A percentile compares a stretch with the other conserved stretches of the same genome.
Conservation (phyloP, 305 asterid genomes). For the Salvia sclarea region DNA sequence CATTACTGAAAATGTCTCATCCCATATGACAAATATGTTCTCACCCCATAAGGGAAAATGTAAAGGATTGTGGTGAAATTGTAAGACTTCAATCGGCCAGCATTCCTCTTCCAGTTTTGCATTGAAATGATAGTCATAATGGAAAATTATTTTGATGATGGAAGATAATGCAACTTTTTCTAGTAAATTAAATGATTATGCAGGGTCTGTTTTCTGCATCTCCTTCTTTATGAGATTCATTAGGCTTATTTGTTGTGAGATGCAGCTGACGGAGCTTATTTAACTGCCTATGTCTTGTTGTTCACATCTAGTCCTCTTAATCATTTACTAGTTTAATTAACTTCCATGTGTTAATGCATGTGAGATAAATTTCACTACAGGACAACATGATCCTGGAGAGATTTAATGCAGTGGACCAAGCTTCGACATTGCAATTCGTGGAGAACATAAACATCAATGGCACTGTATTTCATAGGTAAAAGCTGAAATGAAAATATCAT, state of each 20-base stretch:
- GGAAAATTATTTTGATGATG: neutral
- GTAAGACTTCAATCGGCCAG: neutral
- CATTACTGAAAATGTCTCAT: neutral
- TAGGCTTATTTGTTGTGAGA: neutral
- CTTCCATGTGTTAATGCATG: constrained; percentile 17
- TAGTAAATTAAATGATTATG: neutral
- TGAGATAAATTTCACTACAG: constrained; percentile 35
- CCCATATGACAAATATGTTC: constrained; percentile 3
- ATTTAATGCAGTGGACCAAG: constrained; percentile 65
- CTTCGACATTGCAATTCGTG: constrained; percentile 63
- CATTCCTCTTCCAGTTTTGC: neutral
- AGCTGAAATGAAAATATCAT: neutral
- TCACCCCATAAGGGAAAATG: neutral
- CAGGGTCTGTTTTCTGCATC: neutral
- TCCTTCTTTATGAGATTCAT: neutral
- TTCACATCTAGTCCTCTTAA: neutral
- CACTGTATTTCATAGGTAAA: constrained; percentile 69
- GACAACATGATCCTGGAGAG: constrained; percentile 63
- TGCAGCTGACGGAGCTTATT: constrained; percentile 17
- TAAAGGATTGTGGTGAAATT: neutral
- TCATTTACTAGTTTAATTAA: neutral
- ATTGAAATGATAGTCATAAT: neutral
- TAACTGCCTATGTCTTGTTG: constrained; percentile 1
- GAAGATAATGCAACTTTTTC: neutral
- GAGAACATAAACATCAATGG: constrained; percentile 48